Evolutionary conservation across 768 basidiomycete species (phyloP), one percentile per base, ranked within the genome.

Genomic region (Tylopilus sp.): DNA sequence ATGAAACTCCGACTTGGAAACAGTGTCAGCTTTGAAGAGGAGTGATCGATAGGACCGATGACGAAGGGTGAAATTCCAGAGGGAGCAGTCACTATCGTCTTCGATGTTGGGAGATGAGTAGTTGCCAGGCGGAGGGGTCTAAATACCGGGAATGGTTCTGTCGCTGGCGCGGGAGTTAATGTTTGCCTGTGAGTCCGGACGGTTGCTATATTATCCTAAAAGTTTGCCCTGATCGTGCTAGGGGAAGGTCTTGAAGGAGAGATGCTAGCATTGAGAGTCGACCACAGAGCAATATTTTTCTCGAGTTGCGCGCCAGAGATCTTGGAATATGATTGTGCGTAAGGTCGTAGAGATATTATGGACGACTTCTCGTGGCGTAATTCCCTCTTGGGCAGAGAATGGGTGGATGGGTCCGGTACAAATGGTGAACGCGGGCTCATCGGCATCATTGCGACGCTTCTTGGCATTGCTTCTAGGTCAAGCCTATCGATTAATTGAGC

Each of bases 401-500:
- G 64, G 3, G 59, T 50, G 3, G 54, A 34, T 25, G 58, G 50
- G 13, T 50, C 60, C 24, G 25, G 47, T 19, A 49, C 55, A 62
- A 60, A 63, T 22, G 57, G 56, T 14, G 64, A 63, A 30, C 60
- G 52, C 21, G 59, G 54, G 44, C 64, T 68, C 22, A 76, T 68
- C 4, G 82, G 79, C 2, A 79, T 76, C 47, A 71, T 53, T 29
- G 80, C 78, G 1, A 78, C 74, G 2, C 78, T 81, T 3, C 75
- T 74, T 0, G 89, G 89, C 0, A 89, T 92, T 5, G 87, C 87
- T 63, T 89, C 83, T 4, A 92, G 74, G 58, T 91, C 87, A n/a
- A 92, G 76, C n/a, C 80, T 79, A 55, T 85, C 87, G 66, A 92
- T 88, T 4, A 92, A 72, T 51, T 82, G 81, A 0, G 86, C 89